These are phyloP conservation scores for Hymenoscyphus albidus DNA, from an alignment of 2,329 filamentous ascomycete genomes.

Conservation along the genomic window DNA sequence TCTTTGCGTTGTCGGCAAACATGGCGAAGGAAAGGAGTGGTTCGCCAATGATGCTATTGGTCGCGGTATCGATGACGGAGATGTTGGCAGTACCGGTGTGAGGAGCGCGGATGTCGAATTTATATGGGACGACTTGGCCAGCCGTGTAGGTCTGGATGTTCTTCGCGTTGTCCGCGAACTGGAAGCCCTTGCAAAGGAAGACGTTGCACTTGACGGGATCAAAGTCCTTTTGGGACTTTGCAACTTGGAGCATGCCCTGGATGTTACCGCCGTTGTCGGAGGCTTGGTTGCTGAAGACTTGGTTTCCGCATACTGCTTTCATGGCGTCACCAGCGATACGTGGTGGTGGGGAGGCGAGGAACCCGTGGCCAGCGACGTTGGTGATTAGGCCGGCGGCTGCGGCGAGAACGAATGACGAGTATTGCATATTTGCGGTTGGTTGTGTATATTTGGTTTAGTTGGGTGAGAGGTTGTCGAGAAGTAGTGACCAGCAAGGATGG, in stretches of 20 bases:
- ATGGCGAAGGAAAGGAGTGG: constrained; percentile 45
- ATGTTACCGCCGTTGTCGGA: constrained; percentile 35
- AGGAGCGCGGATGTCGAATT: constrained; percentile 42
- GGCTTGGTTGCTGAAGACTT: constrained; percentile 37
- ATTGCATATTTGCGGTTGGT: constrained; percentile 26
- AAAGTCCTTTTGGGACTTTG: constrained; percentile 35
- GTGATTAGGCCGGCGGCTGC: constrained; percentile 33
- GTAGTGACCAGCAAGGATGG: constrained; percentile 20
- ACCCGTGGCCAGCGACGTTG: constrained; percentile 46
- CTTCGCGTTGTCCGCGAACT: constrained; percentile 41
- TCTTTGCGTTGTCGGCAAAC: constrained; percentile 46
- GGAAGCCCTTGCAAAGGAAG: constrained; percentile 47
- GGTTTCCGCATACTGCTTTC: constrained; percentile 43
- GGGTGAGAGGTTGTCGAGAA: constrained; percentile 6
- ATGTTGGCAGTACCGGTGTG: constrained; percentile 55
- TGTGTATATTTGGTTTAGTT: constrained; percentile 3
- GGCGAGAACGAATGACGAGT: constrained; percentile 25
- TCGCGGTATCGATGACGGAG: constrained; percentile 47
- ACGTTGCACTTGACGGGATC: constrained; percentile 37
- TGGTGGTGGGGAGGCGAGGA: constrained; percentile 42
- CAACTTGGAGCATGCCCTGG: constrained; percentile 36
- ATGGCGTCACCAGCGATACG: constrained; percentile 43
- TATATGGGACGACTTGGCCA: constrained; percentile 43
- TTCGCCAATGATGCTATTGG: constrained; percentile 46
- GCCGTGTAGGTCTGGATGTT: constrained; percentile 42